These are phyloP conservation scores for Populus hybrid DNA, from an alignment of 441 rosid species.

Conservation along the genomic window DNA sequence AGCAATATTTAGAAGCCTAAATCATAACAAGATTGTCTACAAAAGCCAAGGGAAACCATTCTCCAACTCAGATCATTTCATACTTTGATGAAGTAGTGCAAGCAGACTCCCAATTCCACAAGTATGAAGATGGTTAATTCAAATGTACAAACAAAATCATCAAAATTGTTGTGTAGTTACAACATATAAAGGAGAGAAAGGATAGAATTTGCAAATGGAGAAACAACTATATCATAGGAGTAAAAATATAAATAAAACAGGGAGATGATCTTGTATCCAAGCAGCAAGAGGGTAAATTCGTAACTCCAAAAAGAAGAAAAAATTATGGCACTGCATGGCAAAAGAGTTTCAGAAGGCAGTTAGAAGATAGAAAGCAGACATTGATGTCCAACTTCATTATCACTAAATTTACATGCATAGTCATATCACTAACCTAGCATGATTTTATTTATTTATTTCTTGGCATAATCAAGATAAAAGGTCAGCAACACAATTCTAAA, in stretches of 20 bases:
- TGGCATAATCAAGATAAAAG: background rate
- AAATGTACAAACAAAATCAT: background rate
- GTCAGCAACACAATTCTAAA: background rate
- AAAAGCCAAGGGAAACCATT: slow-evolving; percentile 1
- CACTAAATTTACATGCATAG: background rate
- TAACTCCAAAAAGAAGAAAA: background rate
- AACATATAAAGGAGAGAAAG: background rate
- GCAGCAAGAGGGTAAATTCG: background rate
- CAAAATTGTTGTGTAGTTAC: background rate
- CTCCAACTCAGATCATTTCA: background rate
- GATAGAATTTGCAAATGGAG: background rate
- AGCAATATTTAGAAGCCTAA: background rate
- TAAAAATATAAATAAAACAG: background rate
- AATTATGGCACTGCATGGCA: no score
- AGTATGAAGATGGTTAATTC: background rate
- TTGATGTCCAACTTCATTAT: background rate
- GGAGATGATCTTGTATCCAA: background rate
- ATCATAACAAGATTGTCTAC: background rate
- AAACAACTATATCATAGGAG: background rate
- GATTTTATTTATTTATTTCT: no score
- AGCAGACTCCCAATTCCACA: background rate
- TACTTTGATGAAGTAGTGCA: background rate
- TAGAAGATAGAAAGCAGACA: background rate
- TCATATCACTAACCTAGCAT: background rate
- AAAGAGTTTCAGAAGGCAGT: background rate